Percentiles rank a stretch among this genome's conserved stretches.
Evolutionary conservation across 2,329 filamentous ascomycete species (phyloP).

Genomic region (Parascedosporium putredinis): DNA sequence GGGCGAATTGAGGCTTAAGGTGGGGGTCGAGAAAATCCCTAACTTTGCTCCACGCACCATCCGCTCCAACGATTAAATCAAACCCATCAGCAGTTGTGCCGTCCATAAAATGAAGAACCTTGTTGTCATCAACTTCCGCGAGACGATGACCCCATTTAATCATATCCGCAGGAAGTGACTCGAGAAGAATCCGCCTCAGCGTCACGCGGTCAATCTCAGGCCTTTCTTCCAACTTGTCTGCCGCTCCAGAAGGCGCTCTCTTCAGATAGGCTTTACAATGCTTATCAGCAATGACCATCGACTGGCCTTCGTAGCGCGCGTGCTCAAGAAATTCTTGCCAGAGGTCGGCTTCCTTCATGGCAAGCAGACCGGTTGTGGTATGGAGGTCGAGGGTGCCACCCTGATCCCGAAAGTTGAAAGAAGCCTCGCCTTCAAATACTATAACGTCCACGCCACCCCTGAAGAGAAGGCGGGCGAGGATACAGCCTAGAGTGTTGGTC

Average conservation of each 20-base stretch:
- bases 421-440: conserved; percentile 38
- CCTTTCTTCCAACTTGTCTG: conserved; percentile 25
- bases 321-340: conserved; percentile 37
- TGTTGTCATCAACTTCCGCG: conserved; percentile 22
- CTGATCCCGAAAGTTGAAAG: conserved; percentile 33
- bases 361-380: conserved; percentile 36
- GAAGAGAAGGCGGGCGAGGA: conserved; percentile 41
- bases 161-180: conserved; percentile 31
- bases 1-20: conserved; percentile 32
- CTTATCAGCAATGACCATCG: conserved; percentile 32
- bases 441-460: conserved; percentile 32
- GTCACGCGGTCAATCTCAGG: conserved; percentile 43
- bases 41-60: conserved; percentile 28
- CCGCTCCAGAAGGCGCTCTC: conserved; percentile 8
- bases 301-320: conserved; percentile 42
- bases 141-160: conserved; percentile 38
- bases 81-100: conserved; percentile 22
- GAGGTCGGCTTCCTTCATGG: conserved; percentile 38
- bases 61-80: conserved; percentile 26
- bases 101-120: conserved; percentile 28
- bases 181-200: conserved; percentile 32
- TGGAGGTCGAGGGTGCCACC: conserved; percentile 47
- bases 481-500: conserved; percentile 23
- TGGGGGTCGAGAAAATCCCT: conserved; percentile 24
- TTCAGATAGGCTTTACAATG: conserved; percentile 9